phyloP scores from a whole-genome alignment of 257 asterid genomes.

The Primulina huaijiensis region DNA sequence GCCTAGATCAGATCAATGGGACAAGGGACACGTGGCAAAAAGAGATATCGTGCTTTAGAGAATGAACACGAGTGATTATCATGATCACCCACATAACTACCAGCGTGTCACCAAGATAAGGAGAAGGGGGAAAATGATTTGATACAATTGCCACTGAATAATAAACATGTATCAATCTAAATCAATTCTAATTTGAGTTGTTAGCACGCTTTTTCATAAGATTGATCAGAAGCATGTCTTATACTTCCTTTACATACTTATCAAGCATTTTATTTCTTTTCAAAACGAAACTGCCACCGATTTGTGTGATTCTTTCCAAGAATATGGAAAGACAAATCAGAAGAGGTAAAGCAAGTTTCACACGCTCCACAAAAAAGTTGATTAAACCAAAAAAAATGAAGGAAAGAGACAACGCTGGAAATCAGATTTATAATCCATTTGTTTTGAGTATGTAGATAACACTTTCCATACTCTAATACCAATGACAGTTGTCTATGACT shows the following conservation, averaged over 20 bases:
- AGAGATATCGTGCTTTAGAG: neutral
- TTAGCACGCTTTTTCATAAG: neutral
- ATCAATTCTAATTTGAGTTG: neutral
- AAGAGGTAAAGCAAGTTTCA: neutral
- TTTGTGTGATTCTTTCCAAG: neutral
- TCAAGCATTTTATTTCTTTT: neutral
- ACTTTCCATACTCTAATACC: no score
- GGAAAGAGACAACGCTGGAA: neutral
- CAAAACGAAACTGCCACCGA: neutral
- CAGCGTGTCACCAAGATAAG: neutral
- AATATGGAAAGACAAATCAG: neutral
- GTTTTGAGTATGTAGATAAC: neutral
- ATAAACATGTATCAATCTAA: neutral
- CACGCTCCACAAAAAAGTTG: neutral
- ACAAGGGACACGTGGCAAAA: neutral
- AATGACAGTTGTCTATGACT: neutral
- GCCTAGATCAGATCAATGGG: neutral
- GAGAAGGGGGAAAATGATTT: neutral
- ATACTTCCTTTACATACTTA: neutral
- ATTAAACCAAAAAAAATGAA: neutral
- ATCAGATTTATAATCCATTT: neutral
- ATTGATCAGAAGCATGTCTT: neutral
- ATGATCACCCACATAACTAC: neutral
- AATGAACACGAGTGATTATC: neutral
- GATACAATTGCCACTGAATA: neutral